Conservation (phyloP, 2,329 filamentous ascomycete species). For the Penicillium corylophilum region DNA sequence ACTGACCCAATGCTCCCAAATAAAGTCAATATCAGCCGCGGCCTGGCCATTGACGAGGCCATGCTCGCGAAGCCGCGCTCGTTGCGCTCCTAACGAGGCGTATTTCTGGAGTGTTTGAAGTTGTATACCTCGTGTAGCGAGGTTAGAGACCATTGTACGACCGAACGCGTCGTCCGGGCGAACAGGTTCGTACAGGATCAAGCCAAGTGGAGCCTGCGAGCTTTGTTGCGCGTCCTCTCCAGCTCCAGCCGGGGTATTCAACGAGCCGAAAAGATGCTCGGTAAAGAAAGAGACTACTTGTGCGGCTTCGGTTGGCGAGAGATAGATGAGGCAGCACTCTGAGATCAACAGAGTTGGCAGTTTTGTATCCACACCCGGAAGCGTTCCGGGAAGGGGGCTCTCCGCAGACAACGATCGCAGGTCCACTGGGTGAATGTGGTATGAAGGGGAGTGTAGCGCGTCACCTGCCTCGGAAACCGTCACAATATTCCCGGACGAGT, state of each 20-base stretch:
- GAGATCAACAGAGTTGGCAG: conserved; percentile 84
- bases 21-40: conserved; percentile 62
- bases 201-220: conserved; percentile 46
- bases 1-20: conserved; percentile 75
- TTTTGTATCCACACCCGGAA: conserved; percentile 53
- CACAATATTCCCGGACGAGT: conserved; percentile 31
- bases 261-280: conserved; percentile 45
- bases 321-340: conserved; percentile 93
- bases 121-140: conserved; percentile 75
- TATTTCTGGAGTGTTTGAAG: conserved; percentile 81
- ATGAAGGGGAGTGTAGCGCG: conserved; percentile 47
- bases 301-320: conserved; percentile 64
- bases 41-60: conserved; percentile 62
- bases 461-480: conserved; percentile 40
- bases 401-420: conserved; percentile 57
- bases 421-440: conserved; percentile 66
- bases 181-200: conserved; percentile 88
- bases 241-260: conserved; percentile 22
- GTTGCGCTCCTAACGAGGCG: conserved; percentile 66
- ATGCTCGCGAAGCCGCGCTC: conserved; percentile 61
- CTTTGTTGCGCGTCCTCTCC: conserved; percentile 1
- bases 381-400: conserved; percentile 10
- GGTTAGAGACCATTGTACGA: conserved; percentile 85
- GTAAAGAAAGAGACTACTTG: conserved; percentile 66
- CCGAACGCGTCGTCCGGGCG: conserved; percentile 83